phyloP scores from a whole-genome alignment of 2,329 filamentous ascomycete genomes.

The Periconia macrospinosa region DNA sequence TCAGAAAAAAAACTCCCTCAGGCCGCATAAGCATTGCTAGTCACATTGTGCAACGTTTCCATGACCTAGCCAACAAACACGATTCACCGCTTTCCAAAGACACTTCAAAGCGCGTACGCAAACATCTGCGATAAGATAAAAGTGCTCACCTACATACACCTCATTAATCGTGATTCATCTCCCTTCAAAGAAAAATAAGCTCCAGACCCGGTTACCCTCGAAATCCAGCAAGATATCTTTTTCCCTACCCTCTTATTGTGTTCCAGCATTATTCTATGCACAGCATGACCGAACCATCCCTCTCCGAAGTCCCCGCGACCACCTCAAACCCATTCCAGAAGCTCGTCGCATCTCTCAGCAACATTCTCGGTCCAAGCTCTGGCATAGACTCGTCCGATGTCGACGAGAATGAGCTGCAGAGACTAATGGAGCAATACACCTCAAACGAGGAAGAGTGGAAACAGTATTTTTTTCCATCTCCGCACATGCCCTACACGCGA shows the following conservation, averaged over 20 bases:
- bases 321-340: slow-evolving; percentile 57
- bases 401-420: slow-evolving; percentile 70
- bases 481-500: slow-evolving; percentile 73
- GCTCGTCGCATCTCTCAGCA: slow-evolving; percentile 73
- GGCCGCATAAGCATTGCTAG: neutral
- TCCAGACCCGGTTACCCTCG: too few species aligned
- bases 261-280: neutral
- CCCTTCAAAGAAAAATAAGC: too few species aligned
- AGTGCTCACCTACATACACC: neutral
- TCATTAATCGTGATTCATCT: too few species aligned
- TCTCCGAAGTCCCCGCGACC: neutral
- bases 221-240: neutral
- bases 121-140: neutral
- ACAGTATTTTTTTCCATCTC: slow-evolving; percentile 73
- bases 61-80: neutral
- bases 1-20: neutral
- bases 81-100: neutral
- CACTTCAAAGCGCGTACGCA: neutral
- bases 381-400: slow-evolving; percentile 82
- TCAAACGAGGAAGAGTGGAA: slow-evolving; percentile 72
- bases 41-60: neutral
- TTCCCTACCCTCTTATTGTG: neutral
- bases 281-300: neutral
- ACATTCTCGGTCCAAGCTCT: slow-evolving; percentile 75
- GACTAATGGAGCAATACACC: slow-evolving; percentile 73